Evolutionary conservation across 1,139 yeast species (phyloP).

Genomic region (Lodderomyces elongisporus): DNA sequence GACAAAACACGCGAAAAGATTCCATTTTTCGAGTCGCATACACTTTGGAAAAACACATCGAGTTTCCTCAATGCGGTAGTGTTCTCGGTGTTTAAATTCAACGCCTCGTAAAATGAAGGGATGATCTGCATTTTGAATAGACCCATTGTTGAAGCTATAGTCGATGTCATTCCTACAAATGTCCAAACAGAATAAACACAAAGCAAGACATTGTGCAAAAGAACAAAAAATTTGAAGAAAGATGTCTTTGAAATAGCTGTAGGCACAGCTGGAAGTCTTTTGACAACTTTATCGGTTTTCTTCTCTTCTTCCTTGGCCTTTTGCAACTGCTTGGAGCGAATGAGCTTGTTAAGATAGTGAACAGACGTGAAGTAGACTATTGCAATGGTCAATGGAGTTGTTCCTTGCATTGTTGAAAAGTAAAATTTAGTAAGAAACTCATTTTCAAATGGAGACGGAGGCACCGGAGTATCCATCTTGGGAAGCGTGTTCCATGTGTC

Average conservation of each 20-base stretch:
- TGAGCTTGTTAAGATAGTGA: constrained; percentile 47
- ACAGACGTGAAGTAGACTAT: constrained; percentile 55
- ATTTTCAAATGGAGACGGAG: constrained; percentile 34
- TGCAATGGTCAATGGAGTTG: constrained; percentile 57
- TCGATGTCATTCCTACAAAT: constrained; percentile 57
- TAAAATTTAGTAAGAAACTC: constrained; percentile 24
- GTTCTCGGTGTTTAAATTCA: constrained; percentile 7
- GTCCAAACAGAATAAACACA: constrained; percentile 72
- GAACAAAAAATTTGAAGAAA: constrained; percentile 51
- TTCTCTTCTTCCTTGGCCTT: constrained; percentile 12
- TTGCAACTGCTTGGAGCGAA: constrained; percentile 32
- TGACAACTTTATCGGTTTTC: constrained; percentile 8
- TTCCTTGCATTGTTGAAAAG: constrained; percentile 30
- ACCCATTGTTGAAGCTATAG: constrained; percentile 40
- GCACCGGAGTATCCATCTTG: constrained; percentile 27
- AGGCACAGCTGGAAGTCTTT: constrained; percentile 52
- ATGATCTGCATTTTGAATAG: constrained; percentile 17
- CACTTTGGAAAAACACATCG: constrained; percentile 46
- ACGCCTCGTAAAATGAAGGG: constrained; percentile 12
- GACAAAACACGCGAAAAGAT: constrained; percentile 37
- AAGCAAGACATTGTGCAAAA: constrained; percentile 57
- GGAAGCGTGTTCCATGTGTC: constrained; percentile 30
- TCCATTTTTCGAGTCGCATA: constrained; percentile 60
- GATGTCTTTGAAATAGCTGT: constrained; percentile 41
- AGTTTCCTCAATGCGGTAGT: constrained; percentile 12